phyloP scores from a whole-genome alignment of 345 rosid genomes.

The Cardiospermum halicacabum region DNA sequence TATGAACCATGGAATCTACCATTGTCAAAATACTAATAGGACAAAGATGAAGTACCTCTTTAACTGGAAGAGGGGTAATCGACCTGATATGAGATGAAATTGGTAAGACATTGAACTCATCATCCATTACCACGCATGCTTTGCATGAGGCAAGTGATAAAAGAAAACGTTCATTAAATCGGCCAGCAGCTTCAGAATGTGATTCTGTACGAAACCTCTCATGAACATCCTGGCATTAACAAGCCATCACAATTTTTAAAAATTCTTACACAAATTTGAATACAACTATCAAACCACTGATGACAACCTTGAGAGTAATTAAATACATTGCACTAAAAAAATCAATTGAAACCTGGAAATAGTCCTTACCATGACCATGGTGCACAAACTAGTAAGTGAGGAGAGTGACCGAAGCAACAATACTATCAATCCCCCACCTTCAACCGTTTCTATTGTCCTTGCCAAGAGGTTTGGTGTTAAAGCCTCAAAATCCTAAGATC shows the following conservation, averaged over 20 bases:
- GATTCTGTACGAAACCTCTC: conserved; percentile 95
- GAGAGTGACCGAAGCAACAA: conserved; percentile 75
- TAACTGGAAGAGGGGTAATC: conserved; percentile 47
- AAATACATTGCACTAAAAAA: too few species aligned
- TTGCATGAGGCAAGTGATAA: conserved; percentile 87
- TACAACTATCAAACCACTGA: not conserved
- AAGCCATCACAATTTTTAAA: too few species aligned
- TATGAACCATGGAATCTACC: not conserved
- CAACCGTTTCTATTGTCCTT: conserved; percentile 94
- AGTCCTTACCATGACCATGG: conserved; percentile 90
- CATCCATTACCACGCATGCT: conserved; percentile 92
- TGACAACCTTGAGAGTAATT: not conserved
- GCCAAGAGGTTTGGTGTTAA: conserved; percentile 93
- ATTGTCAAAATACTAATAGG: not conserved
- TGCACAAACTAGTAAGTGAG: conserved; percentile 80
- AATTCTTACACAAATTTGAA: conserved; percentile 8
- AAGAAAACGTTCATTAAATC: conserved; percentile 90
- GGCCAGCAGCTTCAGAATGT: conserved; percentile 78
- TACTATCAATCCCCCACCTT: conserved; percentile 90
- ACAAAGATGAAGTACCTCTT: conserved; percentile 45
- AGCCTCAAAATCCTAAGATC: conserved; percentile 88
- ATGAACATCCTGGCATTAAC: conserved; percentile 81
- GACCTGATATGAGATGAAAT: conserved; percentile 90
- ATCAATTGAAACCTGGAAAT: not conserved
- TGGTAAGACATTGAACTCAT: conserved; percentile 88